Conservation (phyloP, 1,284 basidiomycete species). For the Moesziomyces globuligerus region DNA sequence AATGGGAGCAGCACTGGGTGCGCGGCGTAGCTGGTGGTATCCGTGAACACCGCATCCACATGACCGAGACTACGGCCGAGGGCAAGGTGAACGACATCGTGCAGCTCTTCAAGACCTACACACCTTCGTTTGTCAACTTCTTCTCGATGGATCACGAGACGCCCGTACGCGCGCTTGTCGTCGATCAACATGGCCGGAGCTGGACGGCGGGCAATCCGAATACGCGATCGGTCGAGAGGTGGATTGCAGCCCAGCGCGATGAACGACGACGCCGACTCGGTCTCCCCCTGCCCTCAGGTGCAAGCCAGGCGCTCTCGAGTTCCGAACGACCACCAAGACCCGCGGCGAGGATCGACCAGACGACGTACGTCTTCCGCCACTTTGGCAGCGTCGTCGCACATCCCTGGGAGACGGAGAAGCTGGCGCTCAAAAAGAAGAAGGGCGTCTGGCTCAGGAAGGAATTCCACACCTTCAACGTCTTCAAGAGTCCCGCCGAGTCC, state of each 20-base stretch:
- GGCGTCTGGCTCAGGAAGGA: slow-evolving; percentile 43
- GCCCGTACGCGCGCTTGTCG: slow-evolving; percentile 34
- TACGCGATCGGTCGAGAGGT: slow-evolving; percentile 30
- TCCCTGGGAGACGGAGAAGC: slow-evolving; percentile 46
- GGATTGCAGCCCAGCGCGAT: slow-evolving; percentile 33
- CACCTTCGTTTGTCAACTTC: slow-evolving; percentile 51
- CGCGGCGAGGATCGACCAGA: slow-evolving; percentile 41
- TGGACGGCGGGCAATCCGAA: slow-evolving; percentile 45
- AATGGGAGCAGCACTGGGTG: slow-evolving; percentile 59
- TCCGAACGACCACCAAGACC: slow-evolving; percentile 30
- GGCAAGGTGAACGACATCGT: slow-evolving; percentile 17
- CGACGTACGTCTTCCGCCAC: slow-evolving; percentile 44
- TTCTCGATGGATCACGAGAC: slow-evolving; percentile 18
- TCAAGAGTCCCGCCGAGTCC: slow-evolving; percentile 30
- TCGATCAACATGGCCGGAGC: slow-evolving; percentile 41
- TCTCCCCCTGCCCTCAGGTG: neutral
- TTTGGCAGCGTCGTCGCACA: slow-evolving; percentile 38
- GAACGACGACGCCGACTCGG: slow-evolving; percentile 29
- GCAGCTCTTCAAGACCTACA: slow-evolving; percentile 40
- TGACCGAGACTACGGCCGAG: neutral
- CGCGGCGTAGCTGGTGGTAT: slow-evolving; percentile 34
- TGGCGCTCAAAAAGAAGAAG: slow-evolving; percentile 29
- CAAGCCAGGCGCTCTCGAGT: slow-evolving; percentile 6
- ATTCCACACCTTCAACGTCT: slow-evolving; percentile 43
- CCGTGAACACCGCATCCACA: slow-evolving; percentile 22